A percentile compares a stretch with the other conserved stretches of the same genome.
Evolutionary conservation across 352 stramenopile species (phyloP).

Genomic region (Phytopythium oedochilum): DNA sequence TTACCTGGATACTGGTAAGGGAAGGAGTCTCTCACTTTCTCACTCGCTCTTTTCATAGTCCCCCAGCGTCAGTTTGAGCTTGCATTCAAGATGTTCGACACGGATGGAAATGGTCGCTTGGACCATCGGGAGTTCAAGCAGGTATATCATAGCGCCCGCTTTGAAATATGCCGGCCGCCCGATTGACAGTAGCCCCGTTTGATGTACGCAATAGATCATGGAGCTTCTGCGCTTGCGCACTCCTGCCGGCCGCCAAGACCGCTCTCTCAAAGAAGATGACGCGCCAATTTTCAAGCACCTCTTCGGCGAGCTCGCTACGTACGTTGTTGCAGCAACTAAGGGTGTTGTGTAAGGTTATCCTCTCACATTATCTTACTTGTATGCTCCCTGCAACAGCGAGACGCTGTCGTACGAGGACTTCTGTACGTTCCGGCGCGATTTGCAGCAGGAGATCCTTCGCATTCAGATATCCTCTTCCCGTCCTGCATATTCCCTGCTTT

Average conservation of each 20-base stretch:
- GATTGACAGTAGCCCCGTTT: background rate
- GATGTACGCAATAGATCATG: slow-evolving; percentile 61
- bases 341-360: background rate
- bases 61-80: slow-evolving; percentile 82
- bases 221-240: slow-evolving; percentile 78
- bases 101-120: slow-evolving; percentile 72
- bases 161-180: background rate
- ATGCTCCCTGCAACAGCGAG: slow-evolving; percentile 21
- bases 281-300: slow-evolving; percentile 82
- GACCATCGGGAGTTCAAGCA: slow-evolving; percentile 86
- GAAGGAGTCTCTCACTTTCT: too few relatives aligned
- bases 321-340: background rate
- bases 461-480: slow-evolving; percentile 85
- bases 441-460: slow-evolving; percentile 82
- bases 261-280: slow-evolving; percentile 70
- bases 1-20: too few relatives aligned
- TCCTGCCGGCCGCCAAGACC: slow-evolving; percentile 73
- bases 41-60: too few relatives aligned
- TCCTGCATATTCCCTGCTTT: slow-evolving; percentile 1
- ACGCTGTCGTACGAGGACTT: slow-evolving; percentile 84
- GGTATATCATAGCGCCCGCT: slow-evolving; percentile 14
- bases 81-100: slow-evolving; percentile 90
- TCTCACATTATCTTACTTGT: background rate
- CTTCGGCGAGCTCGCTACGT: slow-evolving; percentile 79
- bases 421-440: slow-evolving; percentile 56